Base-by-base conservation (phyloP, 441 rosid species). In the Syzygium malaccense region DNA sequence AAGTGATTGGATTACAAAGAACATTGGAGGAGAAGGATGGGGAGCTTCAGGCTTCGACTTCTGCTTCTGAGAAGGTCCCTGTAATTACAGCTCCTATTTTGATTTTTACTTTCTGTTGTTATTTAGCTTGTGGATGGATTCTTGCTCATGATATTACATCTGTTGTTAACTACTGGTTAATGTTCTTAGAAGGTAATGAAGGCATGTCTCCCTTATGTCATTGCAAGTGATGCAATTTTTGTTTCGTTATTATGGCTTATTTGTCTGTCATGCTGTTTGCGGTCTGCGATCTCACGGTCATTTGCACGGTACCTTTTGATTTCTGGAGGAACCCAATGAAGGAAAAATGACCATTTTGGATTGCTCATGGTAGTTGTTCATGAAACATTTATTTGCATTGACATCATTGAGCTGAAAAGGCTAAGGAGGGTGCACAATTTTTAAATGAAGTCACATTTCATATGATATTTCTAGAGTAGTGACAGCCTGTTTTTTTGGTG, bases 31-130 rank as follows among this genome's bases (percentile, higher is more conserved):
- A 93, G 93, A 96, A 92, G 66, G 91, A 93, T 90, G 94, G 89
- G 64, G 93, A 93, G 92, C 96, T 98, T 89, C 96, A 88, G 85
- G 94, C 94, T 54, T 95, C 98, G 14, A 89, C 95, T 90, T 92
- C 95, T 90, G 87, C 94, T 86, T 91, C 98, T 68, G 98, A 95
- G 89, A 94, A 98, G 99, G 99, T 95, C 86, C 87, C 58, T 41
- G 7, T 20, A 28, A 33, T 33, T 25, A 37, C n/a, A 85, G 41
- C 57, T 18, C 55, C 56, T 41, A 41, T 4, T 48, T 3, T 75
- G n/a, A 75, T 75, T 75, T 0, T 41, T 1, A 11, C 12, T 71
- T 23, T 23, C 53, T 23, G 51, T 41, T 41, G 49, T 75, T 12
- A 23, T 41, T 37, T 75, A 41, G n/a, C 83, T 41, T 14, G 3